Percentiles rank a stretch among this genome's conserved stretches.
Conservation (phyloP, 2,329 filamentous ascomycete genomes). For the Aspergillus sp. region DNA sequence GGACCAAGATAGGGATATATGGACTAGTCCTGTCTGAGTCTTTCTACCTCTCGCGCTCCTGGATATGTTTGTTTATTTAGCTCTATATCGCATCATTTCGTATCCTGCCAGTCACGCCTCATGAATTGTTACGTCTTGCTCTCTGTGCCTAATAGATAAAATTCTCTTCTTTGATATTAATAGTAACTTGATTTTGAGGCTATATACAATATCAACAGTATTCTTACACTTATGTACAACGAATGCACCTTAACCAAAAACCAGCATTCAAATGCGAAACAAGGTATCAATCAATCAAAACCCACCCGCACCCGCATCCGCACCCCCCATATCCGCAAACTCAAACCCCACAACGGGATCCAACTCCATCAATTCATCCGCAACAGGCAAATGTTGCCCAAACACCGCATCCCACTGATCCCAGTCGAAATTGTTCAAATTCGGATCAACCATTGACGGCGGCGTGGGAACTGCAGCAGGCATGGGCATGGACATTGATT, state of each 20-base stretch:
- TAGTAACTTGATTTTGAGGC: too few relatives aligned
- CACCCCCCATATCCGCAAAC: conserved; percentile 21
- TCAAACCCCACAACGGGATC: conserved; percentile 32
- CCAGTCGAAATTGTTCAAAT: conserved; percentile 43
- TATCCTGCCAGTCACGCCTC: conserved; percentile 30
- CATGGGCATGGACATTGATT: not conserved
- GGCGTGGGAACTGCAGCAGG: conserved; percentile 23
- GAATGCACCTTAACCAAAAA: too few relatives aligned
- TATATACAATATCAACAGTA: not conserved
- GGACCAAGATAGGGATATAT: not conserved
- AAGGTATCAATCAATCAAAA: not conserved
- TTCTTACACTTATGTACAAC: not conserved
- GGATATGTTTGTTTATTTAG: not conserved
- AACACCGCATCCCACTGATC: conserved; percentile 46
- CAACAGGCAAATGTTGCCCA: conserved; percentile 39
- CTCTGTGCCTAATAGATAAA: not conserved
- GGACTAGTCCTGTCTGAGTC: not conserved
- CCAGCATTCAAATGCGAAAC: not conserved
- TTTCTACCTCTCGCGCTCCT: not conserved
- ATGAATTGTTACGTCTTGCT: conserved; percentile 24
- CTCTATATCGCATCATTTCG: conserved; percentile 16
- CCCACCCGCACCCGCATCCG: not conserved
- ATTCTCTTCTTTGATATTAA: too few relatives aligned
- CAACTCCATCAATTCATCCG: conserved; percentile 38
- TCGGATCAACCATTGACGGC: conserved; percentile 33